phyloP scores from a whole-genome alignment of 371 early-diverging fungal species.

The Furculomyces boomerangus region DNA sequence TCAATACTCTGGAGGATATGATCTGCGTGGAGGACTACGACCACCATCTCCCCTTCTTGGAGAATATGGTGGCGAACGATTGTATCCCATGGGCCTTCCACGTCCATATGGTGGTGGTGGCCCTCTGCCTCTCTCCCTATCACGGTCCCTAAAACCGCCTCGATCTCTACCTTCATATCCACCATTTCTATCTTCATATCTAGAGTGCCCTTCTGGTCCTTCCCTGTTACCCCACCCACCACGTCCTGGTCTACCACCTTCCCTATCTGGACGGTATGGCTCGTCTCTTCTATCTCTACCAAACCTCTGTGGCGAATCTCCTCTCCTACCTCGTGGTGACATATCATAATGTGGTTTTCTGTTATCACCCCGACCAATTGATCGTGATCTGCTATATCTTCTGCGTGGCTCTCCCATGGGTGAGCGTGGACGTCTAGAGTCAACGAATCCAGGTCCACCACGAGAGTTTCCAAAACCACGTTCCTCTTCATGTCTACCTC shows the following conservation, averaged over 20 bases:
- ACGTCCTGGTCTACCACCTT: not conserved
- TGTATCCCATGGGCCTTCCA: not conserved
- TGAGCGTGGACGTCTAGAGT: not conserved
- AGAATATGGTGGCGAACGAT: not conserved
- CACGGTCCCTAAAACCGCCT: not conserved
- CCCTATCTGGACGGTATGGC: not conserved
- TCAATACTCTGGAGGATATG: not conserved
- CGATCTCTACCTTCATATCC: not conserved
- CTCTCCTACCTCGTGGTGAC: not conserved
- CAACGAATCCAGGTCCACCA: not conserved
- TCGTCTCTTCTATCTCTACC: not conserved
- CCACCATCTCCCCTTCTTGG: not conserved
- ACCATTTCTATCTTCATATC: not conserved
- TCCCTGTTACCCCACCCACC: not conserved
- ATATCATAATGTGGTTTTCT: not conserved
- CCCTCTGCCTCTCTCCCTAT: not conserved
- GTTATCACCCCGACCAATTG: not conserved
- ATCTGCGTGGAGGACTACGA: not conserved
- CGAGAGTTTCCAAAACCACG: not conserved
- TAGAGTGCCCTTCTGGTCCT: not conserved
- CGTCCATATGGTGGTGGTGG: not conserved
- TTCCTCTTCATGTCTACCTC: not conserved
- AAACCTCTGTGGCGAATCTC: not conserved
- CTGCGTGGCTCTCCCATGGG: not conserved
- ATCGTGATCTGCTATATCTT: not conserved